Evolutionary conservation across 345 rosid genomes (phyloP).

Genomic region (Ceriops decandra): DNA sequence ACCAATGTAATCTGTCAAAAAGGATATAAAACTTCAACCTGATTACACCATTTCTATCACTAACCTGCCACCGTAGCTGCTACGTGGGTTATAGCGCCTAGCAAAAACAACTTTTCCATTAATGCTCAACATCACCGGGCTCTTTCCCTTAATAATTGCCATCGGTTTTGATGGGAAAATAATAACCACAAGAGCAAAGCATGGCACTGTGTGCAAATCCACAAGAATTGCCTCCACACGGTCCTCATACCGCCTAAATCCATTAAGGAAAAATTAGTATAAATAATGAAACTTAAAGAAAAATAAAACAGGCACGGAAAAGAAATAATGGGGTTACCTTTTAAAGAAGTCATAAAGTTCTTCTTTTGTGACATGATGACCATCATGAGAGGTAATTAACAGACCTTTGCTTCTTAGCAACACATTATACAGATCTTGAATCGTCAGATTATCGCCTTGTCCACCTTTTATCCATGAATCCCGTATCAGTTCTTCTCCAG

Average conservation of each 20-base stretch:
- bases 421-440: not conserved
- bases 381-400: constrained; percentile 32
- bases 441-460: not conserved
- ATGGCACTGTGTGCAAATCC: not conserved
- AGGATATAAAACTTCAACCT: no score
- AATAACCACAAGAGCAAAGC: constrained; percentile 22
- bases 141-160: constrained; percentile 11
- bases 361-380: constrained; percentile 19
- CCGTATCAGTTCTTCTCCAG: no score
- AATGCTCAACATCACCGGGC: constrained; percentile 6
- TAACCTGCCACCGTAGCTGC: no score
- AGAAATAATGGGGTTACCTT: constrained; percentile 5
- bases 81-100: no score
- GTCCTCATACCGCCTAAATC: constrained; percentile 19
- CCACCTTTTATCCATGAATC: not conserved
- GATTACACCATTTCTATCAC: no score
- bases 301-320: not conserved
- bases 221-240: constrained; percentile 21
- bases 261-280: not conserved
- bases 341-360: constrained; percentile 21
- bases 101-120: constrained; percentile 5
- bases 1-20: no score
- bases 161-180: constrained; percentile 3
- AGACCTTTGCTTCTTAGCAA: constrained; percentile 12
- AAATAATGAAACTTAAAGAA: no score